Evolutionary conservation across 2,329 filamentous ascomycete genomes (phyloP).

Genomic region (Trichoderma cornu-damae): DNA sequence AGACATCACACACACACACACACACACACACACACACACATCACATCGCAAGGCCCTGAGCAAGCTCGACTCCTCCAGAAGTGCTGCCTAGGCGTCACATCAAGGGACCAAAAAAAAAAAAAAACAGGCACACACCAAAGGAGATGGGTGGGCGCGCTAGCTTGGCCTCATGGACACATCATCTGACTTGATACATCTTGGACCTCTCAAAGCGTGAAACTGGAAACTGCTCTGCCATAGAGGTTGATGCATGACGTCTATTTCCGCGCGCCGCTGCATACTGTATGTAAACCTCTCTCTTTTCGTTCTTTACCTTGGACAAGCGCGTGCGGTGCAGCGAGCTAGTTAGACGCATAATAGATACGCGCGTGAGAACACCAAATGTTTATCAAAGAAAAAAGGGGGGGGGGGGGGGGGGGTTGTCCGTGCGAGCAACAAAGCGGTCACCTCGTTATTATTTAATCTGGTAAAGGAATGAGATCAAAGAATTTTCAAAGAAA

Average conservation of each 20-base stretch:
- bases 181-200: constrained; percentile 20
- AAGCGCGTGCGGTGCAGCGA: neutral
- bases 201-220: constrained; percentile 3
- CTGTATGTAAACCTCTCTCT: neutral
- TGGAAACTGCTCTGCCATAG: neutral
- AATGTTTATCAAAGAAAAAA: neutral
- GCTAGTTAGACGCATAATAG: neutral
- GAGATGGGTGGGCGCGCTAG: constrained; percentile 17
- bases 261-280: neutral
- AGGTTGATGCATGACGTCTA: neutral
- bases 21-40: neutral
- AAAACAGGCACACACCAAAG: neutral
- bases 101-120: neutral
- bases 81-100: neutral
- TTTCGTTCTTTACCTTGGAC: neutral
- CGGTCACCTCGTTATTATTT: neutral
- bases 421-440: neutral
- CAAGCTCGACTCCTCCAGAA: neutral
- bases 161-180: constrained; percentile 20
- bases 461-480: neutral
- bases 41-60: neutral
- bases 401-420: no score
- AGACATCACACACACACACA: no score
- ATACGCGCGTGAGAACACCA: neutral
- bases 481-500: neutral